These are phyloP conservation scores for Flaveria bidentis DNA, from an alignment of 129 eudicot genomes.

Conservation along the genomic window DNA sequence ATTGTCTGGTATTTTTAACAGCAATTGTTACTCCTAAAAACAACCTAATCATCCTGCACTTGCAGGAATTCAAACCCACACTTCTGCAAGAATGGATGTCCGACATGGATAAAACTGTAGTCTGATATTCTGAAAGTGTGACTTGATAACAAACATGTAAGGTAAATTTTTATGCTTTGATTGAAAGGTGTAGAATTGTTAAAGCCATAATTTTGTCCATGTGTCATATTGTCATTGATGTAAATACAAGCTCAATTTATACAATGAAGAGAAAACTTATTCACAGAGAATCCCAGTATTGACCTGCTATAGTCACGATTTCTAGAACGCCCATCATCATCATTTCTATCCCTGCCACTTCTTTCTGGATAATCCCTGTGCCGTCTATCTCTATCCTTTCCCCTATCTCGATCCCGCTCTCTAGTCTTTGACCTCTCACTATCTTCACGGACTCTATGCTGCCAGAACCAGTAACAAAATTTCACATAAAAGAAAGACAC, in stretches of 20 bases:
- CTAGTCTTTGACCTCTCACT: conserved; percentile 47
- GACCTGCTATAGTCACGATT: conserved; percentile 74
- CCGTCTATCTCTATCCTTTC: conserved; percentile 47
- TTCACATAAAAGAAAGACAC: not conserved
- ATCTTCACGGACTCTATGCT: conserved; percentile 52
- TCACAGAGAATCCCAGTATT: not conserved
- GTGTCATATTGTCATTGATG: not conserved
- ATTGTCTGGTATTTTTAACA: not conserved
- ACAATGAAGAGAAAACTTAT: not conserved
- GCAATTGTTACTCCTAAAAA: too few relatives aligned
- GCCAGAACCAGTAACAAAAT: conserved; percentile 23
- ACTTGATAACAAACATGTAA: not conserved
- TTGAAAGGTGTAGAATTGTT: not conserved
- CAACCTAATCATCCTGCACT: too few relatives aligned
- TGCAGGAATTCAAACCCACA: too few relatives aligned
- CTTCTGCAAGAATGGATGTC: not conserved
- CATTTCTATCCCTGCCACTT: conserved; percentile 58
- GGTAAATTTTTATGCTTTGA: not conserved
- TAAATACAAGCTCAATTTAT: conserved; percentile 4
- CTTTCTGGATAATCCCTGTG: conserved; percentile 48
- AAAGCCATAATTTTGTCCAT: not conserved
- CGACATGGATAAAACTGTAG: not conserved
- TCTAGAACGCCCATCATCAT: conserved; percentile 51
- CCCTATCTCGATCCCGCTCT: conserved; percentile 42
- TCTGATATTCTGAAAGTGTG: not conserved